Evolutionary conservation across 2,329 filamentous ascomycete species (phyloP), one percentile per base, ranked within the genome.

Genomic region (Cytospora mali): DNA sequence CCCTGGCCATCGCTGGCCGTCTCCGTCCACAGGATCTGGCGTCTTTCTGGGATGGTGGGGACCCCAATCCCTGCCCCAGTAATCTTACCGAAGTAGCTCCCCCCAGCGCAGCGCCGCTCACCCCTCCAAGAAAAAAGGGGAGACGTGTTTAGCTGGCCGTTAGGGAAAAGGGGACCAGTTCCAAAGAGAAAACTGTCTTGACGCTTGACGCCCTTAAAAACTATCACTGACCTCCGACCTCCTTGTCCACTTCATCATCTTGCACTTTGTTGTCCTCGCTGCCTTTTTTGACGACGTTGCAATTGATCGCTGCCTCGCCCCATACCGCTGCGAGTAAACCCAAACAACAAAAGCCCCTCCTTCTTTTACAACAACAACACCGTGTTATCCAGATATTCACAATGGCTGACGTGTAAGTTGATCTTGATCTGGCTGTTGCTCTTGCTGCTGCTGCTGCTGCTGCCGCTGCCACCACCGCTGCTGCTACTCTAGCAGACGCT

Each of bases 321-420:
- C 14, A 27, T 33, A 46, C 42, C n/a, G 39, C 51, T 51, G 60
- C 53, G 52, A 63, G 52, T 61, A 63, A 56, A 46, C 42, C 42
- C 42, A 33, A 62, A 33, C 62, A 61, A 13, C 23, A 46, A 48
- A 13, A 61, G 49, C 39, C 29, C 23, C 59, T 52, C 51, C 57
- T 63, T 53, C 56, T 46, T 27, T 31, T 53, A 39, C 49, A 55
- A 55, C 50, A n/a, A n/a, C n/a, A n/a, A n/a, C 52, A 29, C 39
- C 28, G 46, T 53, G 56, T 66, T 29, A 6, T 48, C 46, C 51
- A 33, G 55, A 31, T 39, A 31, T 29, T 62, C 66, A 71, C 64
- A 67, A 72, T 72, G 70, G 69, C 70, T 64, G 70, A 72, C 62
- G 66, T 66, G 70, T 72, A 68, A 65, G 65, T 65, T 28, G n/a